Conservation (phyloP, 140 eudicot genomes). For the Senecio squalidus region DNA sequence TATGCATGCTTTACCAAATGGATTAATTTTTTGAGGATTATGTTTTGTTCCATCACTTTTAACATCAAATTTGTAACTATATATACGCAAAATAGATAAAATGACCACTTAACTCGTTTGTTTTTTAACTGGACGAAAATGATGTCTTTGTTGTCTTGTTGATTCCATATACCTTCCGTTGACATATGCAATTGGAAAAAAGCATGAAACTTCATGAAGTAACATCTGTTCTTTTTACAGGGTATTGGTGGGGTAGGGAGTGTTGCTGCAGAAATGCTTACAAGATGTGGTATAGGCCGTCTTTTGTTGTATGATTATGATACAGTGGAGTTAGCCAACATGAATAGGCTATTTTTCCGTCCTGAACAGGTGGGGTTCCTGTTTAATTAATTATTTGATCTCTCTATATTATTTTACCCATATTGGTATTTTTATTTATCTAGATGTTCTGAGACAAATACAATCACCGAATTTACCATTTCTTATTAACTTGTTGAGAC, state of each 20-base stretch:
- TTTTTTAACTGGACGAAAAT: not conserved
- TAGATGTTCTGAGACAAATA: not conserved
- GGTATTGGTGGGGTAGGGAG: slow-evolving; percentile 99
- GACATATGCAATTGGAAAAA: not conserved
- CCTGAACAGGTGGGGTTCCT: slow-evolving; percentile 77
- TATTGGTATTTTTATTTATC: not conserved
- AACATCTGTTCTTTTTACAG: slow-evolving; percentile 31
- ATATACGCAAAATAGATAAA: not conserved
- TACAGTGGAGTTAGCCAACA: slow-evolving; percentile 98
- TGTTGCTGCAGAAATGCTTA: slow-evolving; percentile 99
- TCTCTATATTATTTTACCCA: not conserved
- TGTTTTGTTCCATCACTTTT: not conserved
- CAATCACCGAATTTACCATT: not conserved
- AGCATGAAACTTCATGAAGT: not conserved
- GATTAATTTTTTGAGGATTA: slow-evolving; percentile 1
- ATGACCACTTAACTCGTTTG: not conserved
- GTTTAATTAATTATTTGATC: not conserved
- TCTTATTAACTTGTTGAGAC: slow-evolving; percentile 1
- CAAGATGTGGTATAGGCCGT: slow-evolving; percentile 98
- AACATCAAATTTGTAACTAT: not conserved
- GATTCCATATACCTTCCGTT: not conserved
- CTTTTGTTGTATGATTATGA: slow-evolving; percentile 97
- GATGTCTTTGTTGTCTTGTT: not conserved
- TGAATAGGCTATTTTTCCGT: slow-evolving; percentile 96
- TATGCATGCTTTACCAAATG: not conserved